phyloP scores from a whole-genome alignment of 2,329 filamentous ascomycete genomes.

The Ophiosphaerella herpotricha region DNA sequence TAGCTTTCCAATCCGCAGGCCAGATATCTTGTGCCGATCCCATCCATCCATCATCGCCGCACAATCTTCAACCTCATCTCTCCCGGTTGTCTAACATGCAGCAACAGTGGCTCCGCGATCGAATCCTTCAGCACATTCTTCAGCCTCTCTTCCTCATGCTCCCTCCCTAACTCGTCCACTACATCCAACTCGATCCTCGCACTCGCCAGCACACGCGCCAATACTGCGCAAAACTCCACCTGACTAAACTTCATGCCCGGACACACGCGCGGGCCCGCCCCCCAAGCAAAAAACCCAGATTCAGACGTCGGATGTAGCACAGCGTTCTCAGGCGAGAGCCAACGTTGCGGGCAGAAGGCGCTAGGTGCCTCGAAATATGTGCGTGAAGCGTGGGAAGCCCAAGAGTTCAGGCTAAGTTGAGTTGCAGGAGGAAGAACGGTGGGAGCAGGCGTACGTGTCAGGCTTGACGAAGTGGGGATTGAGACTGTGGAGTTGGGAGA shows the following conservation, averaged over 20 bases:
- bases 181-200: constrained; percentile 1
- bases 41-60: constrained; percentile 4
- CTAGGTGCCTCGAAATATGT: constrained; percentile 2
- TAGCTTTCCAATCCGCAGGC: too few relatives aligned
- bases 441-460: too few relatives aligned
- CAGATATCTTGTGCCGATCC: too few relatives aligned
- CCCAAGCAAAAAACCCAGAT: constrained; percentile 42
- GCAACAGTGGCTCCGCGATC: background rate
- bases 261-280: constrained; percentile 54
- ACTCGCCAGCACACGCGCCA: constrained; percentile 33
- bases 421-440: too few relatives aligned
- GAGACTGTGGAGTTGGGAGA: too few relatives aligned
- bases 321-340: constrained; percentile 22
- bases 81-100: constrained; percentile 1
- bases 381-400: constrained; percentile 7
- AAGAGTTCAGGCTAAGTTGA: background rate
- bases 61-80: constrained; percentile 13
- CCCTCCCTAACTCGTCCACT: background rate
- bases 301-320: too few relatives aligned
- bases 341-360: constrained; percentile 38
- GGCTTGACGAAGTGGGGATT: too few relatives aligned
- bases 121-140: background rate
- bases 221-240: constrained; percentile 50
- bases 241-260: constrained; percentile 53
- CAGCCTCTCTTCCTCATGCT: constrained; percentile 1